A percentile compares a stretch with the other conserved stretches of the same genome.
These are phyloP conservation scores for Cladorrhinum sp. DNA, from an alignment of 2,329 filamentous ascomycete species.

Conservation along the genomic window DNA sequence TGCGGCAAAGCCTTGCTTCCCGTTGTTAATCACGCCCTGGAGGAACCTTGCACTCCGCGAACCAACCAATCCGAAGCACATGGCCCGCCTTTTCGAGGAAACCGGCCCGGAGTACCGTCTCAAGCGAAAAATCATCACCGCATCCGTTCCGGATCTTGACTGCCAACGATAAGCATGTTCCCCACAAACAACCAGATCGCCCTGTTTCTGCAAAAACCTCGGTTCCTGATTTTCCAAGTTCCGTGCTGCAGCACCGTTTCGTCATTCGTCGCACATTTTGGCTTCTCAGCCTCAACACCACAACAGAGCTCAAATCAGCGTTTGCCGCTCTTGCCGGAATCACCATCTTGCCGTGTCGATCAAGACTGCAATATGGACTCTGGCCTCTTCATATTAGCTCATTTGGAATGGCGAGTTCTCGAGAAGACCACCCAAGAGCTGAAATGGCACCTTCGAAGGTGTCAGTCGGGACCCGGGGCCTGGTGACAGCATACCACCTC, in stretches of 20 bases:
- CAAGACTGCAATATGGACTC: conserved; percentile 13
- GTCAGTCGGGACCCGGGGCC: neutral
- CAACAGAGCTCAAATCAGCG: neutral
- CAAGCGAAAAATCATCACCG: conserved; percentile 15
- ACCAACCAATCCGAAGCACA: conserved; percentile 15
- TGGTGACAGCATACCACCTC: neutral
- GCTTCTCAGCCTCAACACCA: conserved; percentile 12
- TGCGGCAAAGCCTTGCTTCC: conserved; percentile 9
- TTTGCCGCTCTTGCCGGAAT: conserved; percentile 3
- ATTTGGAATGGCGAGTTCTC: neutral
- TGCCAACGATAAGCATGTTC: conserved; percentile 8
- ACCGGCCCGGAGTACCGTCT: conserved; percentile 24
- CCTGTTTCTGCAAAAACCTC: conserved; percentile 19
- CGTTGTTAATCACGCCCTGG: conserved; percentile 12
- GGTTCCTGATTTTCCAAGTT: conserved; percentile 15
- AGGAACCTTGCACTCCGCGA: conserved; percentile 3
- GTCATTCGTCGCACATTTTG: conserved; percentile 5
- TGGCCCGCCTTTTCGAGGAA: conserved; percentile 19
- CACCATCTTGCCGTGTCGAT: conserved; percentile 18
- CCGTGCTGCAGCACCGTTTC: conserved; percentile 5
- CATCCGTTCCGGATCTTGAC: conserved; percentile 9
- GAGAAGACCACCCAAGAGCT: neutral
- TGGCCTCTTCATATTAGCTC: neutral
- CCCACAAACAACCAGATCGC: conserved; percentile 14
- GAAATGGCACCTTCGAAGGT: neutral